phyloP scores from a whole-genome alignment of 2,329 filamentous ascomycete species.

The Aplosporella prunicola region DNA sequence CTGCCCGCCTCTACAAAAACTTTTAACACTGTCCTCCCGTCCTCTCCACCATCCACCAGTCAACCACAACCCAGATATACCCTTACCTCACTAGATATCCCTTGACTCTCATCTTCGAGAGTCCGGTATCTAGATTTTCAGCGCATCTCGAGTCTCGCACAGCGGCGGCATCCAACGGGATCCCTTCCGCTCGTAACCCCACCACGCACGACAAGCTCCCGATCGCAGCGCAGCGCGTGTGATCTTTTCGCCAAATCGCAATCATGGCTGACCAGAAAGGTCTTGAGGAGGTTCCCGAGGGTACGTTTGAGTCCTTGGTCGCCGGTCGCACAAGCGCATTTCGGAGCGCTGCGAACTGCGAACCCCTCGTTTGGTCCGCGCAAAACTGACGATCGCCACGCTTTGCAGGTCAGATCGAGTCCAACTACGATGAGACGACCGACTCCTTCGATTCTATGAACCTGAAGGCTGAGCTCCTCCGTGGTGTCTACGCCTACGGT shows the following conservation, averaged over 20 bases:
- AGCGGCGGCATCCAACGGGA: constrained; percentile 33
- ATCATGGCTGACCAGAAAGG: constrained; percentile 99
- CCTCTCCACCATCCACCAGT: constrained; percentile 20
- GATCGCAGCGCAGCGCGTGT: constrained; percentile 55
- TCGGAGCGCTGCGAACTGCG: constrained; percentile 1
- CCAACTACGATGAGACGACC: constrained; percentile 99
- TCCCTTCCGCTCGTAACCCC: constrained; percentile 32
- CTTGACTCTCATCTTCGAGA: constrained; percentile 36
- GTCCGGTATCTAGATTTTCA: constrained; percentile 39
- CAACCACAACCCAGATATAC: constrained; percentile 16
- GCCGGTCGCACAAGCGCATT: background rate
- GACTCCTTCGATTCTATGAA: constrained; percentile 99
- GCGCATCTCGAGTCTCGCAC: constrained; percentile 17
- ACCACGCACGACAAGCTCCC: constrained; percentile 19
- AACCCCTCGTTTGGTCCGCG: constrained; percentile 1
- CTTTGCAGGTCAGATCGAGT: constrained; percentile 88
- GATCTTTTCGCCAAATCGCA: constrained; percentile 56
- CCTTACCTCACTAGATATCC: constrained; percentile 31
- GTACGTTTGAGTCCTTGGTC: constrained; percentile 47
- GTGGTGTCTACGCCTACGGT: constrained; percentile 98
- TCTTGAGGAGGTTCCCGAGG: constrained; percentile 94
- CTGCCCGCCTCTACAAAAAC: constrained; percentile 10
- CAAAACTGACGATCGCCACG: constrained; percentile 17
- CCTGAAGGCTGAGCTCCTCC: constrained; percentile 93
- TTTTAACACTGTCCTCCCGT: constrained; percentile 17